Evolutionary conservation across 1,284 basidiomycete genomes (phyloP).

Genomic region (Leccinum proliferum): DNA sequence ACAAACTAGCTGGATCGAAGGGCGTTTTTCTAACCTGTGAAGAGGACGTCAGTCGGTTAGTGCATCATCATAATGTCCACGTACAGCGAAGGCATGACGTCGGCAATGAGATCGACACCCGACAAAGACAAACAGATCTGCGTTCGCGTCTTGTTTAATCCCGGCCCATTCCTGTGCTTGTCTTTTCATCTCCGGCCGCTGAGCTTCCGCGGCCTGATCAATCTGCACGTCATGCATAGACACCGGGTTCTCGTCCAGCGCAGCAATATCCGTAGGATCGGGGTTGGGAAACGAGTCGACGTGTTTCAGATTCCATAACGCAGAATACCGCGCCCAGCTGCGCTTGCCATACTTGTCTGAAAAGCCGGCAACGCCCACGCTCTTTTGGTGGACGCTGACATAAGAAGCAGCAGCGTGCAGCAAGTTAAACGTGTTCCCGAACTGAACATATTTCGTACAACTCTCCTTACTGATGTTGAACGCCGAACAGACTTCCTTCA

Average conservation of each 20-base stretch:
- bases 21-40: slow-evolving; percentile 73
- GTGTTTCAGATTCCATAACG: slow-evolving; percentile 90
- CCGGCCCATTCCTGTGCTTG: slow-evolving; percentile 93
- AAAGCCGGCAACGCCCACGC: slow-evolving; percentile 88
- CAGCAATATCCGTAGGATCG: slow-evolving; percentile 90
- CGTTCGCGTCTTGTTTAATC: slow-evolving; percentile 83
- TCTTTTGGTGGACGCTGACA: slow-evolving; percentile 89
- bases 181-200: slow-evolving; percentile 83
- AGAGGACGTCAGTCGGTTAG: slow-evolving; percentile 10
- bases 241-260: slow-evolving; percentile 75
- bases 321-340: slow-evolving; percentile 91
- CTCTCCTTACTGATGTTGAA: slow-evolving; percentile 95
- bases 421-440: slow-evolving; percentile 94
- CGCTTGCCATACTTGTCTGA: slow-evolving; percentile 96
- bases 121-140: slow-evolving; percentile 91
- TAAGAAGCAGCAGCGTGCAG: slow-evolving; percentile 89
- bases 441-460: slow-evolving; percentile 94
- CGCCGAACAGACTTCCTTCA: slow-evolving; percentile 95
- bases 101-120: slow-evolving; percentile 93
- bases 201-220: slow-evolving; percentile 78
- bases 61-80: slow-evolving; percentile 27
- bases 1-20: slow-evolving; percentile 80
- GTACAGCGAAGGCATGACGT: slow-evolving; percentile 84
- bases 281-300: slow-evolving; percentile 93
- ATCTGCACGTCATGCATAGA: slow-evolving; percentile 71